Evolutionary conservation across 2,329 filamentous ascomycete genomes (phyloP).

Genomic region (Cordyceps pruinosa): DNA sequence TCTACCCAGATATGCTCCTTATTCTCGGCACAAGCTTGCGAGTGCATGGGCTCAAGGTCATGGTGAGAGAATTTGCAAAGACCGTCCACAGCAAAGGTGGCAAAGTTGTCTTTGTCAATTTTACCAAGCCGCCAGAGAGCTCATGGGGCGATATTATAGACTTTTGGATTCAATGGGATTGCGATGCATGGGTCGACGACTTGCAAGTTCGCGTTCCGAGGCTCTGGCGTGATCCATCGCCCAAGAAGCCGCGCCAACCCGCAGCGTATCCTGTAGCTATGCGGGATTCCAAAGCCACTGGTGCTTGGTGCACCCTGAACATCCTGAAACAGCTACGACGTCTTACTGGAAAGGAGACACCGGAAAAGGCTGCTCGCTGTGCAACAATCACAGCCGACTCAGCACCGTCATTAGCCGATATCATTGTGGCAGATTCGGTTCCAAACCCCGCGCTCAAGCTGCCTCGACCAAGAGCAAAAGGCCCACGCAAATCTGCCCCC

Average conservation of each 20-base stretch:
- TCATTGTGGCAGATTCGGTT: background rate
- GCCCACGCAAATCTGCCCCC: constrained; percentile 35
- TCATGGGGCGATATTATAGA: constrained; percentile 67
- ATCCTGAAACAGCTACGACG: constrained; percentile 33
- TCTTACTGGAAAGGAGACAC: constrained; percentile 24
- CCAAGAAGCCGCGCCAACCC: constrained; percentile 27
- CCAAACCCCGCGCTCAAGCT: constrained; percentile 11
- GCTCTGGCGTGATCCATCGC: constrained; percentile 50
- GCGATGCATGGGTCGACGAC: constrained; percentile 64
- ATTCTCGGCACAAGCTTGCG: constrained; percentile 65
- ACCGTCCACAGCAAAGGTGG: constrained; percentile 61
- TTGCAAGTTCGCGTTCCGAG: constrained; percentile 51
- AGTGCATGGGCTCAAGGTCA: constrained; percentile 64
- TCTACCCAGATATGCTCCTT: constrained; percentile 59
- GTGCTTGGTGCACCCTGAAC: constrained; percentile 37
- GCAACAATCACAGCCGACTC: constrained; percentile 15
- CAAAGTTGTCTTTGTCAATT: constrained; percentile 66
- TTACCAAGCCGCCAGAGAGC: constrained; percentile 64
- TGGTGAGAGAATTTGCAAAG: constrained; percentile 66
- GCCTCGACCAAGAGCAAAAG: constrained; percentile 22
- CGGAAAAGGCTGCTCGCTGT: constrained; percentile 13
- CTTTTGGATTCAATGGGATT: constrained; percentile 70
- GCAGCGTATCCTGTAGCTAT: constrained; percentile 35
- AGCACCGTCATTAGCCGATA: background rate
- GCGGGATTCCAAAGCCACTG: constrained; percentile 40